Evolutionary conservation across 306 rosid species (phyloP).

Genomic region (Cicer bijugum): DNA sequence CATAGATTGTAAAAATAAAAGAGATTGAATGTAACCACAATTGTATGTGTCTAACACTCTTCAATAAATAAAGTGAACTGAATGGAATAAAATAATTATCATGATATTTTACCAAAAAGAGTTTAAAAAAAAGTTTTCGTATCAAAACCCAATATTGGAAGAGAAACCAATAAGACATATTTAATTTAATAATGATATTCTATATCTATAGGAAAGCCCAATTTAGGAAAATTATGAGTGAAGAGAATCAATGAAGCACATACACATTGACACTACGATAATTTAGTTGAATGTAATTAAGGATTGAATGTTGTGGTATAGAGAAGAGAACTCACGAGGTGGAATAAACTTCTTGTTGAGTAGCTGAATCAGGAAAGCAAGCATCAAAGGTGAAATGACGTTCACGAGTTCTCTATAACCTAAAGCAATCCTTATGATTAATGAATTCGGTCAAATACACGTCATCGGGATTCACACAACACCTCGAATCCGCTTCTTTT

Average conservation of each 20-base stretch:
- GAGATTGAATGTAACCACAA: not conserved
- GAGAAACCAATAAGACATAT: no score
- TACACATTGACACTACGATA: no score
- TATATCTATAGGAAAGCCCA: no score
- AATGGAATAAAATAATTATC: no score
- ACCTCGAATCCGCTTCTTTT: constrained; percentile 69
- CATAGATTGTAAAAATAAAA: no score
- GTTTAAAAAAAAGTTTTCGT: no score
- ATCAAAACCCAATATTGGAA: no score
- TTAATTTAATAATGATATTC: no score
- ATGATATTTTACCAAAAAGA: no score
- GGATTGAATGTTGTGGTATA: no score
- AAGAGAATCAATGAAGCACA: not conserved
- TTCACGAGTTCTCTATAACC: constrained; percentile 80
- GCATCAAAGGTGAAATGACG: constrained; percentile 79
- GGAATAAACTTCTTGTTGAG: constrained; percentile 79
- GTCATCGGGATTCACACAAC: constrained; percentile 74
- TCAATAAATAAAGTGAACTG: not conserved
- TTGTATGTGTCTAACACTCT: no score
- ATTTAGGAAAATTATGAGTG: not conserved
- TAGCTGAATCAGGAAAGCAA: constrained; percentile 67
- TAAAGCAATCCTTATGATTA: constrained; percentile 65
- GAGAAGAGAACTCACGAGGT: constrained; percentile 66
- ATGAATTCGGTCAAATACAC: constrained; percentile 79
- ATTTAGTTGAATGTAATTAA: no score